Base-by-base conservation (phyloP, 75 land plant genomes). In the Azolla pinnata region DNA sequence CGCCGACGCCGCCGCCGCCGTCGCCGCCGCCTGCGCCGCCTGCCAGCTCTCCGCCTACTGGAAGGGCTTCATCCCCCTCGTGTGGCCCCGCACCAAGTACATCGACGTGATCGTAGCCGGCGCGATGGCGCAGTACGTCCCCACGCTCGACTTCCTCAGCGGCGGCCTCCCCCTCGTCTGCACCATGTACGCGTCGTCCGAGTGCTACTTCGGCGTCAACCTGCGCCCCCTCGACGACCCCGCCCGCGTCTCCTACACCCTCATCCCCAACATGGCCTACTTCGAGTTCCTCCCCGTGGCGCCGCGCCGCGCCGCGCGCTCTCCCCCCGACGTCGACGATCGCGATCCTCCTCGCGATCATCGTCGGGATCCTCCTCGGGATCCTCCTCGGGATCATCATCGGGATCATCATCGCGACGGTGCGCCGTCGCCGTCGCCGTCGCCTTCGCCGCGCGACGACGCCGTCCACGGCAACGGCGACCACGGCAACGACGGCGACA, bases 181-280 rank as follows among this genome's bases (percentile, higher is more conserved):
- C 79, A 83, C 83, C 48, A 74, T 82, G 81, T 85, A 85, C 58
- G 86, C 79, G 10, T 82, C 89, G 3, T 80, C 81, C 0, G 86
- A 88, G 77, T 79, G 83, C 56, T 88, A 80, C 58, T 82, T 88
- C 32, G 89, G 83, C 10, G 67, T 88, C 60, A 88, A 88, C 66
- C 71, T 84, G 16, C 64, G 64, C 12, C 85, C 89, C 7, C 79
- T 80, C 26, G 67, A 67, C 48, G 66, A 70, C 27, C 81, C 81
- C 12, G 60, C 57, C 1, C 77, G 80, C 2, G 83, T 80, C 8
- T 66, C 83, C 25, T 88, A 77, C 72, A 82, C 90, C n/a, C 65
- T 88, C 14, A 51, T 88, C 16, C 89, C 95, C 42, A 79, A 72
- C 72, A 79, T 85, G 79, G 78, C 69, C 44, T 88, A 85, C 60